phyloP scores from a whole-genome alignment of 2,329 filamentous ascomycete genomes.

The Karstenula rhodostoma region DNA sequence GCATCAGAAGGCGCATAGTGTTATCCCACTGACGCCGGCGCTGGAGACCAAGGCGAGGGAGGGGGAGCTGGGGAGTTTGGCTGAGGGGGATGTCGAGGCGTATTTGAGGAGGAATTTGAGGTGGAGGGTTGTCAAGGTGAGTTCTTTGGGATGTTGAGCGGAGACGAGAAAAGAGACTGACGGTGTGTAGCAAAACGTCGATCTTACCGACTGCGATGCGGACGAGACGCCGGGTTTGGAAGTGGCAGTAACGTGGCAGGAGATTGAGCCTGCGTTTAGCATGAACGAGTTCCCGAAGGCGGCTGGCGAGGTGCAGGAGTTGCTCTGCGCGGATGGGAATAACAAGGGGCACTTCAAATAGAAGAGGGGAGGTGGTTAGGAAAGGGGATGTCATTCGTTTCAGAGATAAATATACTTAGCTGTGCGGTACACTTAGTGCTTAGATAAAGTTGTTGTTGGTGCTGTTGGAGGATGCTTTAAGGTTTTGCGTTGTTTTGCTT shows the following conservation, averaged over 20 bases:
- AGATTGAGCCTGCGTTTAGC: slow-evolving; percentile 47
- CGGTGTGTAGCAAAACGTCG: slow-evolving; percentile 41
- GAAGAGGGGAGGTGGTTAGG: background rate
- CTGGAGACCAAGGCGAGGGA: slow-evolving; percentile 46
- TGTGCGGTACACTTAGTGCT: background rate
- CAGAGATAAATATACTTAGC: background rate
- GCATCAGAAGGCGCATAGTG: slow-evolving; percentile 41
- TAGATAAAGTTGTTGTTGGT: background rate
- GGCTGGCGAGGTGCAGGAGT: slow-evolving; percentile 39
- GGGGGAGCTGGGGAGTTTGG: slow-evolving; percentile 43
- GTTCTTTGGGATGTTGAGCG: slow-evolving; percentile 14
- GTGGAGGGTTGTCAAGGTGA: slow-evolving; percentile 36
- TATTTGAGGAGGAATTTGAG: slow-evolving; percentile 34
- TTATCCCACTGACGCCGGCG: slow-evolving; percentile 55
- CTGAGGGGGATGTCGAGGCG: slow-evolving; percentile 27
- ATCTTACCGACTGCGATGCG: background rate
- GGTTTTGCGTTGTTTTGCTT: too few relatives aligned
- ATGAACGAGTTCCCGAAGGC: slow-evolving; percentile 48
- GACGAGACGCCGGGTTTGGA: slow-evolving; percentile 48
- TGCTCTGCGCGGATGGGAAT: slow-evolving; percentile 21
- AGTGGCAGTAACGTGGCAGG: slow-evolving; percentile 50
- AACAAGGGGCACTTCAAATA: slow-evolving; percentile 1
- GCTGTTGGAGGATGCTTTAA: background rate
- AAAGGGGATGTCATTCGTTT: background rate
- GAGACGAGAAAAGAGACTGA: background rate